Base-by-base conservation (phyloP, 2,329 filamentous ascomycete species). In the Lachnellula hyalina region DNA sequence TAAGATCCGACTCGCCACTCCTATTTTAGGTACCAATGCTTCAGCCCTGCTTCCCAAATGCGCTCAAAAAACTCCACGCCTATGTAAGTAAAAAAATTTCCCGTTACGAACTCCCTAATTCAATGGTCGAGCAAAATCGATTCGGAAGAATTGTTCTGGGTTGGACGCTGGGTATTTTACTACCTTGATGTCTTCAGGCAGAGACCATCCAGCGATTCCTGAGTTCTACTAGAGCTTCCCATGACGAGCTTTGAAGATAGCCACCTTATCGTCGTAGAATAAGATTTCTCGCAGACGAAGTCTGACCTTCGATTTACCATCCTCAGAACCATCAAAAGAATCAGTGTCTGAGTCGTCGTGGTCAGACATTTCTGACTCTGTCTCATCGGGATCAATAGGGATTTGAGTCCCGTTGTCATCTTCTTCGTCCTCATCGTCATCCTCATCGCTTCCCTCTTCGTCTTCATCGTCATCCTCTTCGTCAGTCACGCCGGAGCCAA, bases 251-350 rank as follows among this genome's bases (percentile, higher is more conserved):
- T 86, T 88, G 73, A 93, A 93, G 55, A 93, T 85, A 28, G 86
- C 84, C 51, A 90, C 83, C 71, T 90, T 89, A 68, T 93, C 89
- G 68, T 93, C 89, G 65, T 90, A 92, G 70, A 90, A 93, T 59
- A 92, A 71, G 60, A 94, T 93, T 74, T 93, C 88, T 58, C 87
- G 77, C 61, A 93, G 73, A 52, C 83, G 78, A 56, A 92, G 77
- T 63, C 78, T 73, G 32, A 71, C 66, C 50, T 69, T 72, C 40
- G 74, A 70, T 15, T 63, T 62, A 21, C 62, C 65, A 36, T 75
- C 72, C 5, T 74, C 73, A 19, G 77, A 77, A 36, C 78, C 76
- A 60, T 74, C 67, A 47, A 77, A 76, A 4, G 76, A 78, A 58
- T 82, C 80, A 14, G 72, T 71, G 52, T 77, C 75, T 47, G 75